Evolutionary conservation across 2,329 filamentous ascomycete species (phyloP).

Genomic region (Cercospora berteroae): DNA sequence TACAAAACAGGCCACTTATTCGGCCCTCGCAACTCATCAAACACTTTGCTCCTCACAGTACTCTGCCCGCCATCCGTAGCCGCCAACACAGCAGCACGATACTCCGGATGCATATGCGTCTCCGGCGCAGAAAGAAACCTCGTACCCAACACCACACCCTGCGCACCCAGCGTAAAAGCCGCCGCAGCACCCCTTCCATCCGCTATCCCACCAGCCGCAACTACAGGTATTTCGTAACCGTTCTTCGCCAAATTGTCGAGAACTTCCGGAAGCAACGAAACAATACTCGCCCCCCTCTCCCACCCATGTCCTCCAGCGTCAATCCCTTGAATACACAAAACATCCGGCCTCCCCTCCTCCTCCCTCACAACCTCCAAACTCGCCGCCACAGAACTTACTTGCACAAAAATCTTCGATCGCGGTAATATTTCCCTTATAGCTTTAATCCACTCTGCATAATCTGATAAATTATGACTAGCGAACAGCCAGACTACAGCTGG

Average conservation of each 20-base stretch:
- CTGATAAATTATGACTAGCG: slow-evolving; percentile 50
- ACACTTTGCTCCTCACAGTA: slow-evolving; percentile 52
- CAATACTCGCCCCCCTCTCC: slow-evolving; percentile 53
- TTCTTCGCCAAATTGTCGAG: slow-evolving; percentile 43
- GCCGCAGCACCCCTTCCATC: slow-evolving; percentile 57
- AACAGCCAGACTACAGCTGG: slow-evolving; percentile 68
- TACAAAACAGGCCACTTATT: slow-evolving; percentile 57
- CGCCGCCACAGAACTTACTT: slow-evolving; percentile 59
- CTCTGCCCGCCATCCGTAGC: slow-evolving; percentile 52
- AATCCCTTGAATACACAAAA: slow-evolving; percentile 60
- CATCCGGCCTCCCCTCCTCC: slow-evolving; percentile 53
- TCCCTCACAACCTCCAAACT: slow-evolving; percentile 51
- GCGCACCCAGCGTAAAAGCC: slow-evolving; percentile 53
- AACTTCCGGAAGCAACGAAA: slow-evolving; percentile 60
- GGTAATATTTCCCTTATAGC: slow-evolving; percentile 36
- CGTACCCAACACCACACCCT: slow-evolving; percentile 61
- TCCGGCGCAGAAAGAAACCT: slow-evolving; percentile 54
- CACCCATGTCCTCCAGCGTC: slow-evolving; percentile 67
- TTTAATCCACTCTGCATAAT: slow-evolving; percentile 38
- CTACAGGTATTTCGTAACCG: slow-evolving; percentile 48
- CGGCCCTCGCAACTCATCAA: slow-evolving; percentile 56
- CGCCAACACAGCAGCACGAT: slow-evolving; percentile 47
- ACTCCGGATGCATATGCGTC: slow-evolving; percentile 43
- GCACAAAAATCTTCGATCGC: slow-evolving; percentile 54
- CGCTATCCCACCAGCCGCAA: slow-evolving; percentile 56